Evolutionary conservation across 345 rosid species (phyloP).

Genomic region (Rhodamnia argentea): DNA sequence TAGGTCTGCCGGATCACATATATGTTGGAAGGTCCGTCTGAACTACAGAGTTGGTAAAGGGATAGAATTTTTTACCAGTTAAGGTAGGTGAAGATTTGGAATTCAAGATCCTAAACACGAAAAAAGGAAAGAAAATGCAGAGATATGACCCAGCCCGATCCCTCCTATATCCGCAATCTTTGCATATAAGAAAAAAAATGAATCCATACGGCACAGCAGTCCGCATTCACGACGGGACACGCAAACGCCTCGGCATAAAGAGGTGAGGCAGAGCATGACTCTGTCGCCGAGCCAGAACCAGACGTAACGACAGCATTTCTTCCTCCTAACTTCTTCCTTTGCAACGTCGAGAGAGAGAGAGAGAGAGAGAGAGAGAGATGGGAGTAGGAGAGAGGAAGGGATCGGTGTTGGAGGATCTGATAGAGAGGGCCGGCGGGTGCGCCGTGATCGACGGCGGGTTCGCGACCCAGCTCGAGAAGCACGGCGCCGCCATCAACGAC

Average conservation of each 20-base stretch:
- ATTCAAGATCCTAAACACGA: neutral
- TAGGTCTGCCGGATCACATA: neutral
- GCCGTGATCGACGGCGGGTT: conserved; percentile 93
- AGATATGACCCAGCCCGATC: neutral
- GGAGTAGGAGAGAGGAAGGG: conserved; percentile 29
- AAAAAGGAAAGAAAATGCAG: neutral
- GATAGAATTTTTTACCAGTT: neutral
- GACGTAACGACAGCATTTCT: neutral
- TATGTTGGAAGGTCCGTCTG: neutral
- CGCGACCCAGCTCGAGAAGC: conserved; percentile 84
- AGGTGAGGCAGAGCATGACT: neutral
- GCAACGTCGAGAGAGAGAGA: neutral
- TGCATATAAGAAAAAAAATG: neutral
- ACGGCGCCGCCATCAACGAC: conserved; percentile 79
- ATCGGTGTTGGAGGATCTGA: conserved; percentile 45
- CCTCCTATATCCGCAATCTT: neutral
- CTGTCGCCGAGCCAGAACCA: neutral
- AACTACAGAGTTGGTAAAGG: neutral
- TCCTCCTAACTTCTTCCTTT: neutral
- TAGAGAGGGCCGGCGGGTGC: conserved; percentile 72
- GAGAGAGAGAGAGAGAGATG: conserved; percentile 14
- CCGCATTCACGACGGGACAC: neutral
- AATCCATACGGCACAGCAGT: neutral
- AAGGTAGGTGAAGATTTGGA: neutral
- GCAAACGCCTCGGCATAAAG: neutral